These are phyloP conservation scores for Scolecobasidium constrictum DNA, from an alignment of 2,329 filamentous ascomycete genomes.

Conservation along the genomic window DNA sequence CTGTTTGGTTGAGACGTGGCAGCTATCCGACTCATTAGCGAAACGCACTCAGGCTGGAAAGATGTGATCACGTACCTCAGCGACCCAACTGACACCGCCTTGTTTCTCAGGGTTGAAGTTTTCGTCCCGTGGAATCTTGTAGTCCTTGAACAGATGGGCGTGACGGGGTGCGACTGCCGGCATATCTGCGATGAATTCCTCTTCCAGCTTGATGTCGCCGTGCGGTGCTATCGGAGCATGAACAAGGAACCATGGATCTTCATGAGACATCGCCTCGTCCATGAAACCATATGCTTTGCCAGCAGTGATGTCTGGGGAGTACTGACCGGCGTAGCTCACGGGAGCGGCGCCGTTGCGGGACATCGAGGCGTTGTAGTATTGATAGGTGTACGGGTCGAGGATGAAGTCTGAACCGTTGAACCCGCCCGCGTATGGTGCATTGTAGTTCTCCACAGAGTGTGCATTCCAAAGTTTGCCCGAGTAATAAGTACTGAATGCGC, in stretches of 20 bases:
- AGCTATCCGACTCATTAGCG: slow-evolving; percentile 37
- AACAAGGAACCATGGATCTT: slow-evolving; percentile 54
- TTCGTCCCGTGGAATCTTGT: slow-evolving; percentile 47
- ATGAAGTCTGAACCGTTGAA: slow-evolving; percentile 33
- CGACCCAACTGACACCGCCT: slow-evolving; percentile 24
- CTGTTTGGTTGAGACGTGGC: slow-evolving; percentile 32
- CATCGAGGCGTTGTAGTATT: slow-evolving; percentile 55
- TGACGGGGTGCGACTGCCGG: slow-evolving; percentile 52
- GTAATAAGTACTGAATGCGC: slow-evolving; percentile 50
- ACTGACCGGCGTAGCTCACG: slow-evolving; percentile 42
- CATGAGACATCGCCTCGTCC: slow-evolving; percentile 45
- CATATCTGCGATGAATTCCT: slow-evolving; percentile 19
- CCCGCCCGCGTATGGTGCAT: slow-evolving; percentile 25
- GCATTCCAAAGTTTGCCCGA: slow-evolving; percentile 50
- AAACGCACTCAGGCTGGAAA: slow-evolving; percentile 32
- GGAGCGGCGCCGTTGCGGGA: slow-evolving; percentile 48
- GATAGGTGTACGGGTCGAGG: slow-evolving; percentile 56
- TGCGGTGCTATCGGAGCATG: slow-evolving; percentile 59
- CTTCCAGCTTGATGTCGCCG: slow-evolving; percentile 23
- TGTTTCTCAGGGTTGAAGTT: slow-evolving; percentile 54
- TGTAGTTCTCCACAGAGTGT: slow-evolving; percentile 38
- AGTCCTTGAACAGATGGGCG: slow-evolving; percentile 48
- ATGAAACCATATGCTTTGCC: slow-evolving; percentile 50
- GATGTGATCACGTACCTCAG: too few species aligned
- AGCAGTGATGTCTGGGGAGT: slow-evolving; percentile 49